phyloP scores from a whole-genome alignment of 495 filamentous ascomycete species.

The Aspergillus kassunensis region DNA sequence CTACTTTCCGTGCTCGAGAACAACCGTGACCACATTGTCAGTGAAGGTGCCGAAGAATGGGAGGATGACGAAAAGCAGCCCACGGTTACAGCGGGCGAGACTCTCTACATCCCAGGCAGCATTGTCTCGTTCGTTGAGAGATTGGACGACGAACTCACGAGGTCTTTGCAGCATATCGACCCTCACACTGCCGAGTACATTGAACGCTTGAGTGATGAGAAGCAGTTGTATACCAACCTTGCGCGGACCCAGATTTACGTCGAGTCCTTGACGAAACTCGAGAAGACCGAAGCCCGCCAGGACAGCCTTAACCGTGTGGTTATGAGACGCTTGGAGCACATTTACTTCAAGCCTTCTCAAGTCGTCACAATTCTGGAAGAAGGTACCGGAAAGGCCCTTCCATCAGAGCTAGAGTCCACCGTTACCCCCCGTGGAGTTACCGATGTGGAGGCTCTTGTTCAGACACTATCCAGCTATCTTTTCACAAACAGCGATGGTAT shows the following conservation, averaged over 20 bases:
- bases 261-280: slow-evolving; percentile 68
- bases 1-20: slow-evolving; percentile 76
- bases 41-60: slow-evolving; percentile 95
- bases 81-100: slow-evolving; percentile 62
- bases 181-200: slow-evolving; percentile 99
- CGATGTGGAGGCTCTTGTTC: slow-evolving; percentile 72
- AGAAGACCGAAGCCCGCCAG: slow-evolving; percentile 69
- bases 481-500: slow-evolving; percentile 93
- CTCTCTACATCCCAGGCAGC: slow-evolving; percentile 85
- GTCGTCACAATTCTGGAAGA: slow-evolving; percentile 91
- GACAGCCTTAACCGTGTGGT: slow-evolving; percentile 86
- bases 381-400: slow-evolving; percentile 82
- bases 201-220: slow-evolving; percentile 86
- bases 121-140: slow-evolving; percentile 92
- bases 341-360: slow-evolving; percentile 98
- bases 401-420: slow-evolving; percentile 63
- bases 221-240: slow-evolving; percentile 86
- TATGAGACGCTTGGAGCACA: slow-evolving; percentile 90
- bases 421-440: slow-evolving; percentile 68
- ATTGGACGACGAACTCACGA: slow-evolving; percentile 94
- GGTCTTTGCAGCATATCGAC: slow-evolving; percentile 93
- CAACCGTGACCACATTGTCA: slow-evolving; percentile 72
- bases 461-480: slow-evolving; percentile 88
- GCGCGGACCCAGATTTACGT: slow-evolving; percentile 82
- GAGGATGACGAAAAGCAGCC: slow-evolving; percentile 96